phyloP scores from a whole-genome alignment of 2,329 filamentous ascomycete genomes.

The Xylariaceae sp. region DNA sequence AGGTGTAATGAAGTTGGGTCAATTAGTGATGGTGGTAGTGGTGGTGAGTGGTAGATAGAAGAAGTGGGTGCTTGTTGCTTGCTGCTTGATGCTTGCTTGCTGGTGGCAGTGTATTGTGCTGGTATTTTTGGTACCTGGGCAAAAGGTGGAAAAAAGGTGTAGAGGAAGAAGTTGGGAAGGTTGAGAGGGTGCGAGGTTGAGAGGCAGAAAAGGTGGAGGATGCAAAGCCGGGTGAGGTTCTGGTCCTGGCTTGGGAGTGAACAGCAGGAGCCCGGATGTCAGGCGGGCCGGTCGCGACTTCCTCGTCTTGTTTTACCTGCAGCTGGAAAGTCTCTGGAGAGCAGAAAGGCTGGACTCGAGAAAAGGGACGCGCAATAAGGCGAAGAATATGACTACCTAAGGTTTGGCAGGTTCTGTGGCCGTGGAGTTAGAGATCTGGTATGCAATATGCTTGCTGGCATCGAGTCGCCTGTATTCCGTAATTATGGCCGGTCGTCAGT shows the following conservation, averaged over 20 bases:
- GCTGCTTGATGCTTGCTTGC: too few species aligned
- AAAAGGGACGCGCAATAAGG: not conserved
- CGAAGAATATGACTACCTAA: not conserved
- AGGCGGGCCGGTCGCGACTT: not conserved
- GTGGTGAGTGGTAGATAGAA: too few species aligned
- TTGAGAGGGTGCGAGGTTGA: too few species aligned
- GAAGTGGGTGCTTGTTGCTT: too few species aligned
- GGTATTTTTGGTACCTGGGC: not conserved
- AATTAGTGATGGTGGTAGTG: not conserved
- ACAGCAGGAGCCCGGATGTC: slow-evolving; percentile 8
- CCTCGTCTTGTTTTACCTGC: not conserved
- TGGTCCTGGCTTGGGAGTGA: not conserved
- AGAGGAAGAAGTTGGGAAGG: not conserved
- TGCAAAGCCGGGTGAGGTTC: slow-evolving; percentile 11
- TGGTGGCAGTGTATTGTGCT: too few species aligned
- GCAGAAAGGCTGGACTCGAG: slow-evolving; percentile 11
- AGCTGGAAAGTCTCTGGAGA: slow-evolving; percentile 2
- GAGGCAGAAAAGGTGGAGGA: too few species aligned
- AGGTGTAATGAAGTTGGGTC: not conserved
- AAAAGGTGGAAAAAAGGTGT: not conserved
- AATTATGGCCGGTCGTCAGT: slow-evolving; percentile 14
- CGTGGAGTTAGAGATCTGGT: slow-evolving; percentile 4
- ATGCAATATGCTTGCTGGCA: slow-evolving; percentile 5
- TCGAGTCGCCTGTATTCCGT: not conserved
- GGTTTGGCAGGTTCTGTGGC: slow-evolving; percentile 9